These are phyloP conservation scores for Colletotrichum sojae DNA, from an alignment of 2,329 filamentous ascomycete genomes.

Conservation along the genomic window DNA sequence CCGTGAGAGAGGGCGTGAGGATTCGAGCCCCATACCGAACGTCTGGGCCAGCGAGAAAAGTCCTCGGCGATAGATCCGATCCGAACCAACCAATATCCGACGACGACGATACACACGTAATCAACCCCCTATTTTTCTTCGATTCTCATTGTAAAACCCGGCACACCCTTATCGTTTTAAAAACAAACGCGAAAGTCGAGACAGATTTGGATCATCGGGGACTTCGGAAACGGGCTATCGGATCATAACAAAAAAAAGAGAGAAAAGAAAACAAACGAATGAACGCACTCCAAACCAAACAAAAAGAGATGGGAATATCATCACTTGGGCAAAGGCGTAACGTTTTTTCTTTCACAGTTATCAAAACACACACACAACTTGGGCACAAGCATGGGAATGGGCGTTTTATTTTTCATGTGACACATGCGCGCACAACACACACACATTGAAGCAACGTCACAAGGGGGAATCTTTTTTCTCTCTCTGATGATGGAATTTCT, in stretches of 20 bases:
- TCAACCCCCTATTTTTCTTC: constrained; percentile 15
- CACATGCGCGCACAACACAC: constrained; percentile 19
- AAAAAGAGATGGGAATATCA: constrained; percentile 1
- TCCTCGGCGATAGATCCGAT: constrained; percentile 20
- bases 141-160: constrained; percentile 31
- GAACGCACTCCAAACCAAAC: not conserved
- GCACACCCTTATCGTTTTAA: constrained; percentile 8
- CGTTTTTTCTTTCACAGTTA: not conserved
- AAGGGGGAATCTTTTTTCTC: no score
- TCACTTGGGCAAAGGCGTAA: not conserved
- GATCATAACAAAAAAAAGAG: not conserved
- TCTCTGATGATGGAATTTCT: no score
- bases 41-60: not conserved
- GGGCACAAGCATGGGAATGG: constrained; percentile 38
- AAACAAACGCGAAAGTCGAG: constrained; percentile 21
- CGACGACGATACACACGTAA: constrained; percentile 20
- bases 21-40: not conserved
- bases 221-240: not conserved
- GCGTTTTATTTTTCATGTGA: constrained; percentile 33
- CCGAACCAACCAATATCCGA: constrained; percentile 1
- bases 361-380: constrained; percentile 9
- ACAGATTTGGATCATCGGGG: constrained; percentile 31
- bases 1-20: not conserved
- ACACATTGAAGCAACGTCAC: constrained; percentile 1
- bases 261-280: not conserved